Base-by-base conservation (phyloP, 441 rosid genomes). In the California macrophylla region DNA sequence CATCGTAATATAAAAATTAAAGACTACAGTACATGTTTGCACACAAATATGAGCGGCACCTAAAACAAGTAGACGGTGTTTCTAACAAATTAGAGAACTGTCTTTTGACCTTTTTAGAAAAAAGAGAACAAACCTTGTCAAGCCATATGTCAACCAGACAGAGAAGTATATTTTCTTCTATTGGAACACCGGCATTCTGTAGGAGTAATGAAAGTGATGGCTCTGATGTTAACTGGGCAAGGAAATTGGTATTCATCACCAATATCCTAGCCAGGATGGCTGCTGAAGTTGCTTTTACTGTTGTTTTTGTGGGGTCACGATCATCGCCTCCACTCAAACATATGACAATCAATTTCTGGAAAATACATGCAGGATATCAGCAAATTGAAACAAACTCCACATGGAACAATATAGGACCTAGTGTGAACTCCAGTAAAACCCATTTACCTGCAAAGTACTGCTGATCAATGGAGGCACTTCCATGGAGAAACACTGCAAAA, bases 291-390 rank as follows among this genome's bases (percentile, higher is more conserved):
- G 86, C 89, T 82, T 87, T 92, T 66, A 90, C 97, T 62, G 92
- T 84, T 29, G 97, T 85, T 84, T 88, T 92, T 24, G 86, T 83
- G 69, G 99, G 98, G 73, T 90, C 95, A 26, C 32, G 77, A 30
- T 90, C 98, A 63, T 95, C 98, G 71, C 95, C 90, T 77, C 97
- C 96, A 68, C 93, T 82, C 83, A 90, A 82, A 83, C 97, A 90
- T 69, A 87, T 83, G 52, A 85, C 85, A 76, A 89, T 82, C 69
- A 95, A 71, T 89, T 90, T 95, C 99, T 95, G 67, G 47, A 52
- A 72, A 71, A 61, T 77, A 67, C 34, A 15, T 76, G 76, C 38
- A 79, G 68, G 16, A 60, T 32, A 69, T 28, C 40, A 66, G 18
- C 15, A 23, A 45, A 70, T 75, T 66, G 63, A 68, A 68, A 34